These are phyloP conservation scores for Calycina herbarum DNA, from an alignment of 2,329 filamentous ascomycete species.

Conservation along the genomic window DNA sequence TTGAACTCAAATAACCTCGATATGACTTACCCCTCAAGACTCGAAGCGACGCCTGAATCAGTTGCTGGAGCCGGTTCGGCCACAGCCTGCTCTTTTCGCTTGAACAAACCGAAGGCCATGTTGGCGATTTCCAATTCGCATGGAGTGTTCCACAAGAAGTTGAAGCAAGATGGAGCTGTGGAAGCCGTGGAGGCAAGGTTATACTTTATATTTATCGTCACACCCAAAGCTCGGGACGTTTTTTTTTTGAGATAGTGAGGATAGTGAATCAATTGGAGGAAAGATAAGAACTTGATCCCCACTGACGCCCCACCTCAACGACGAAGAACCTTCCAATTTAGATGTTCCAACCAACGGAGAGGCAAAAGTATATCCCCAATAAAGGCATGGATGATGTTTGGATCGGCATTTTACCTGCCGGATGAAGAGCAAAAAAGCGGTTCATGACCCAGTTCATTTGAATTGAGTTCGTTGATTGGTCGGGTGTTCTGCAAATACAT, in stretches of 20 bases:
- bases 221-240: background rate
- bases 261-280: background rate
- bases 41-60: slow-evolving; percentile 8
- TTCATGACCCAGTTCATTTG: background rate
- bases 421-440: background rate
- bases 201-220: background rate
- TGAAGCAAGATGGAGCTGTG: background rate
- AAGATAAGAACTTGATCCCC: background rate
- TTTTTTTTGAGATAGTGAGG: background rate
- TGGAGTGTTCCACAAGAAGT: background rate
- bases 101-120: slow-evolving; percentile 8
- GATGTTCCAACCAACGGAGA: background rate
- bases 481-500: background rate
- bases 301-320: background rate
- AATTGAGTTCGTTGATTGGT: background rate
- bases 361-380: background rate
- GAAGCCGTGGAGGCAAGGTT: background rate
- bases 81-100: slow-evolving; percentile 1
- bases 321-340: background rate
- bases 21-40: background rate
- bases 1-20: slow-evolving; percentile 4
- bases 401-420: background rate
- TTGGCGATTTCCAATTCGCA: slow-evolving; percentile 1
- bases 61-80: background rate
- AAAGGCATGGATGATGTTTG: background rate